These are phyloP conservation scores for Pestalotiopsis sp. DNA, from an alignment of 2,329 filamentous ascomycete species.

Conservation along the genomic window DNA sequence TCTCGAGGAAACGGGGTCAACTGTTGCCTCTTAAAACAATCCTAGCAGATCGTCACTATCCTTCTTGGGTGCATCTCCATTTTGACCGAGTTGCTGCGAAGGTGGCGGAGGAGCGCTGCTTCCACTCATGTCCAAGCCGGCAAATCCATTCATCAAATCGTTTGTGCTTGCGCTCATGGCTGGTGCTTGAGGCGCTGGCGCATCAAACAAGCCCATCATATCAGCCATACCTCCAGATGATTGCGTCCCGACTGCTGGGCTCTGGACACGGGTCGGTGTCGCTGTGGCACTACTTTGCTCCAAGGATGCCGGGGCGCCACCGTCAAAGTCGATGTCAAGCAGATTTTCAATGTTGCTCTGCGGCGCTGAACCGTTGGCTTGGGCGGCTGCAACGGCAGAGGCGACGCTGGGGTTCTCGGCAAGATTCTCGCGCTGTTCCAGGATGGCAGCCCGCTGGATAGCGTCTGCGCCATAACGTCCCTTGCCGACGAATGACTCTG, in stretches of 20 bases:
- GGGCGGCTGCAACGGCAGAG: conserved; percentile 71
- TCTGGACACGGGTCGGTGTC: conserved; percentile 71
- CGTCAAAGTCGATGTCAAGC: conserved; percentile 95
- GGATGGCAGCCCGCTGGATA: conserved; percentile 92
- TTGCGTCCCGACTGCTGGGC: conserved; percentile 50
- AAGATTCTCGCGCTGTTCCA: conserved; percentile 91
- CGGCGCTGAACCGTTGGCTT: conserved; percentile 56
- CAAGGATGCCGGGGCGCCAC: conserved; percentile 85
- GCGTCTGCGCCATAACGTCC: conserved; percentile 92
- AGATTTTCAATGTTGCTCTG: conserved; percentile 91
- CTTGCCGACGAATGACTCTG: conserved; percentile 96
- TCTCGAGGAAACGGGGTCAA: no score
- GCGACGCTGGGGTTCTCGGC: conserved; percentile 94
- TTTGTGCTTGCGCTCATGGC: conserved; percentile 65
- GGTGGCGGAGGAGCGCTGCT: conserved; percentile 67
- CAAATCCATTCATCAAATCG: conserved; percentile 90
- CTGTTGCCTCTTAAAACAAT: conserved; percentile 46
- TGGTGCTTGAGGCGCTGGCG: conserved; percentile 53
- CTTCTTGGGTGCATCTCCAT: conserved; percentile 50
- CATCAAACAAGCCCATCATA: conserved; percentile 73
- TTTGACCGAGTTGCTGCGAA: conserved; percentile 56
- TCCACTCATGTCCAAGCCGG: conserved; percentile 74
- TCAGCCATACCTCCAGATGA: conserved; percentile 57
- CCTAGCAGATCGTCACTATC: conserved; percentile 65
- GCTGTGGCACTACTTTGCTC: conserved; percentile 58